phyloP scores from a whole-genome alignment of 768 basidiomycete species.

The Lentinula lateritia region DNA sequence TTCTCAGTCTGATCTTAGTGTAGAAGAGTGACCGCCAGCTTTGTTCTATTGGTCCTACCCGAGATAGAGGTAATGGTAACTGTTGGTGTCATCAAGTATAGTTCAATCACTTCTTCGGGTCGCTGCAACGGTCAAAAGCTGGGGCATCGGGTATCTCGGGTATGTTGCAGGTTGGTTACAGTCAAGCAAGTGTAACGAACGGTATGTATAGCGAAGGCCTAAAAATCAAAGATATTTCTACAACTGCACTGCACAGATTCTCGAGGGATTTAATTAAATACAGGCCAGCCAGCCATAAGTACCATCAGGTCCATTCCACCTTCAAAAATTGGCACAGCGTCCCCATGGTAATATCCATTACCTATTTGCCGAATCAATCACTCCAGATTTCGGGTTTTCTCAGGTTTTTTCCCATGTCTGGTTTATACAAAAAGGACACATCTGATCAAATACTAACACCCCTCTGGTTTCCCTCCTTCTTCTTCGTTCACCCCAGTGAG shows the following conservation, averaged over 20 bases:
- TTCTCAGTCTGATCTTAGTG: too few relatives aligned
- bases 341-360: background rate
- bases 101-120: background rate
- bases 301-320: too few relatives aligned
- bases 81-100: background rate
- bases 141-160: too few relatives aligned
- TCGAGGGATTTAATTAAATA: too few relatives aligned
- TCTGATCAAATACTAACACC: background rate
- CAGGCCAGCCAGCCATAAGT: too few relatives aligned
- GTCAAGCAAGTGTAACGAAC: too few relatives aligned
- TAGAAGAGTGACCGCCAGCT: too few relatives aligned
- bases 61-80: background rate
- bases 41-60: background rate
- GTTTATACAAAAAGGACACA: background rate
- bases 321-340: background rate
- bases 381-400: background rate
- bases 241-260: too few relatives aligned
- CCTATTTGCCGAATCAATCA: background rate
- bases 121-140: background rate
- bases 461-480: background rate
- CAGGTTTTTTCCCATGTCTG: background rate
- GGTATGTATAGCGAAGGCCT: too few relatives aligned
- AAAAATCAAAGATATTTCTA: too few relatives aligned
- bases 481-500: conserved; percentile 6
- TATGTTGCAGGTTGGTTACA: too few relatives aligned